Evolutionary conservation across 306 rosid genomes (phyloP), one percentile per base, ranked within the genome.

Genomic region (Vigna radiata): DNA sequence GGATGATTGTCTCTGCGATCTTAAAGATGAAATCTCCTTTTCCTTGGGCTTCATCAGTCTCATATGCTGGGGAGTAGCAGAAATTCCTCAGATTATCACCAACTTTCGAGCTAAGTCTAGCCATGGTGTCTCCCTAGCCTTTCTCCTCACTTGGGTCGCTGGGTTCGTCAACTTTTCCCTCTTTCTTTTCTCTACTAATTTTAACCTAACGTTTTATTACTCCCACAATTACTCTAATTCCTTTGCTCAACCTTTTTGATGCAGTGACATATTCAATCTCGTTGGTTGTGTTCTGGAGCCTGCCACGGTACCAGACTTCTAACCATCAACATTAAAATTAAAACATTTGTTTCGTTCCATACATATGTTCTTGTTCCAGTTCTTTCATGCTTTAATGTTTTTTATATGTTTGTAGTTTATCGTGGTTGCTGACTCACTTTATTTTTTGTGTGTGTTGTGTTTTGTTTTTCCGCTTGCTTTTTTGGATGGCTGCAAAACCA

Each of bases 101-200:
- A 95, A 95, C 58, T 95, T 92, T 53, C 91, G 29, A 8, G 74
- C 93, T 16, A 95, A 95, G 83, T 90, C 97, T 49, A 88, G 89
- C 84, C 96, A 92, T 62, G 99, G 99, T 12, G 97, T 95, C 70
- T 95, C 99, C 43, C 84, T 95, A 17, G 75, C 86, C 44, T 95
- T 95, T 78, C 97, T 95, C 47, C 89, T 91, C 86, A 86, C 99
- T 81, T 95, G 99, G 99, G 88, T 95, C 17, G 97, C 95, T 4
- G 99, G 98, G 98, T 92, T 47, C 5, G 85, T 61, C 4, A 33
- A 8, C 5, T 27, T 36, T 25, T 4, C 0, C 37, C 47, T 21
- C 53, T 68, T 36, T 36, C 67, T 19, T 65, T 29, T 43, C 56
- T 27, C 47, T 59, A 0, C 0, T 16, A 0, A 36, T 53, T 66